A percentile compares a stretch with the other conserved stretches of the same genome.
These are phyloP conservation scores for Lepidium didymum DNA, from an alignment of 345 rosid species.

Conservation along the genomic window DNA sequence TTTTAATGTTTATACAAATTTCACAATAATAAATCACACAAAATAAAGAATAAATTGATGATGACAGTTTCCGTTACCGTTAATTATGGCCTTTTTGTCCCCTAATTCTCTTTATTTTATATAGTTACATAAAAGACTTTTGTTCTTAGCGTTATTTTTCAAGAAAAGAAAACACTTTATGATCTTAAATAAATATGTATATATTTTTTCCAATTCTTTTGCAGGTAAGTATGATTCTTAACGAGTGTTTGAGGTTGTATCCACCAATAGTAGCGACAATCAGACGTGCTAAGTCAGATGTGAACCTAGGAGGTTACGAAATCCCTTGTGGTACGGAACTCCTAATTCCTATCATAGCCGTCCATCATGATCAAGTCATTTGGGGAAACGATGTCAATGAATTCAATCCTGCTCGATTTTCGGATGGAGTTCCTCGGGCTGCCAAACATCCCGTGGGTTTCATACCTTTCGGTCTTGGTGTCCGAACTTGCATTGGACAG, in stretches of 20 bases:
- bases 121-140: neutral
- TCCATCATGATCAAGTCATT: conserved; percentile 64
- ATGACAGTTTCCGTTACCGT: conserved; percentile 5
- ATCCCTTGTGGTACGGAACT: conserved; percentile 70
- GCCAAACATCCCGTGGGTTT: conserved; percentile 65
- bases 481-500: conserved; percentile 68
- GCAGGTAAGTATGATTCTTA: conserved; percentile 64
- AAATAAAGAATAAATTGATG: neutral
- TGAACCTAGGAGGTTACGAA: conserved; percentile 66
- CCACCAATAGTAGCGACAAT: conserved; percentile 74
- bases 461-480: conserved; percentile 76
- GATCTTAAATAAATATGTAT: too few species aligned
- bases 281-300: conserved; percentile 51
- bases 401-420: conserved; percentile 69
- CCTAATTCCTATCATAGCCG: conserved; percentile 58
- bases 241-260: conserved; percentile 60
- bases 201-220: neutral
- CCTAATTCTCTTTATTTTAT: conserved; percentile 4
- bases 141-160: too few species aligned
- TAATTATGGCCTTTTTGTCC: conserved; percentile 16
- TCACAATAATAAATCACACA: neutral
- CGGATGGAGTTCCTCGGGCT: conserved; percentile 63
- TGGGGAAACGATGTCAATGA: conserved; percentile 80
- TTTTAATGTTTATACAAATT: too few species aligned
- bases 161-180: too few species aligned